Conservation (phyloP, 257 asterid species). For the Agastache rugosa region DNA sequence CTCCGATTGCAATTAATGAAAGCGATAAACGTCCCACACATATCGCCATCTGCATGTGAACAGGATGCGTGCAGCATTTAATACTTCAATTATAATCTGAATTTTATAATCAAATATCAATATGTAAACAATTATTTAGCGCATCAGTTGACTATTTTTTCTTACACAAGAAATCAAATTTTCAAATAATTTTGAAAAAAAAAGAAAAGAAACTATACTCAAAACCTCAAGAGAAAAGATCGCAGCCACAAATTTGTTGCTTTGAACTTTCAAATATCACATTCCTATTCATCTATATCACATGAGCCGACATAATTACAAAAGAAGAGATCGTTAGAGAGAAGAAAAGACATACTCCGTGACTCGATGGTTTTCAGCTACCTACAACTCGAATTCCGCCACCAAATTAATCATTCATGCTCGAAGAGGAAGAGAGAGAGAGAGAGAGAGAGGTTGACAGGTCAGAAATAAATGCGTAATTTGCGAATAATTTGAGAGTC, state of each 20-base stretch:
- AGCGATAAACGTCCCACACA: conserved; percentile 31
- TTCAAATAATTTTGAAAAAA: conserved; percentile 14
- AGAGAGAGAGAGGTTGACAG: conserved; percentile 10
- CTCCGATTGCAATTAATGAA: conserved; percentile 42
- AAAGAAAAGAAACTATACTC: neutral
- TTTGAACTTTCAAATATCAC: conserved; percentile 29
- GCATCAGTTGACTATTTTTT: conserved; percentile 31
- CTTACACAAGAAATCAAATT: neutral
- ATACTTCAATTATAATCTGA: conserved; percentile 6
- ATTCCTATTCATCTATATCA: conserved; percentile 15
- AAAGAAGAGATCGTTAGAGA: neutral
- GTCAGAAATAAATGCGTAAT: conserved; percentile 26
- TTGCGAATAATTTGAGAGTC: conserved; percentile 17
- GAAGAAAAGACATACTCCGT: neutral
- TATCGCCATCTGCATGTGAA: conserved; percentile 56
- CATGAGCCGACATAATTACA: conserved; percentile 29
- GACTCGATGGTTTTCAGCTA: conserved; percentile 32
- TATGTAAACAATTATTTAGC: neutral
- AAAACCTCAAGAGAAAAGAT: conserved; percentile 12
- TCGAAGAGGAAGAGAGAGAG: neutral
- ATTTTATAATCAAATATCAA: conserved; percentile 5
- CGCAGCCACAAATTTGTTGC: conserved; percentile 34
- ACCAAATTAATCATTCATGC: neutral
- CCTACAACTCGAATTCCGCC: conserved; percentile 15
- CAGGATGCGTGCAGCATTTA: conserved; percentile 54